Conservation (phyloP, 768 basidiomycete species). For the Auriscalpium orientale region DNA sequence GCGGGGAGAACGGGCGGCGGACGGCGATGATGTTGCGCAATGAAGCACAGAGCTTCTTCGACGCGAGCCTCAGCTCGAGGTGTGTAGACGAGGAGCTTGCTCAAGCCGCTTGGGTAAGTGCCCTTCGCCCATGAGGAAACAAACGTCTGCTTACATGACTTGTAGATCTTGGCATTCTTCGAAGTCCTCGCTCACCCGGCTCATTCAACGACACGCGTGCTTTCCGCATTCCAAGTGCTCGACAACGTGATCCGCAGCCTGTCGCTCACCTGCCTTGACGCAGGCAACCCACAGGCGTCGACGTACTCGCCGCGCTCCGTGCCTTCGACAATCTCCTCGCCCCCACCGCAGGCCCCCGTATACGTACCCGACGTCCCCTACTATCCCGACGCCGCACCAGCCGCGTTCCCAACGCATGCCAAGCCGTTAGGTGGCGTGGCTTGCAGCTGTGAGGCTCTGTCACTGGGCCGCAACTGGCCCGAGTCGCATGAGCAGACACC, state of each 20-base stretch:
- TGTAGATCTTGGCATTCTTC: conserved; percentile 61
- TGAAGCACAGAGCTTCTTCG: conserved; percentile 60
- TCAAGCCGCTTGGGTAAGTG: conserved; percentile 67
- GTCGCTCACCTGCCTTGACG: conserved; percentile 52
- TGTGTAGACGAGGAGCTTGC: conserved; percentile 71
- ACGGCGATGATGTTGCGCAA: conserved; percentile 56
- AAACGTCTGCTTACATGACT: conserved; percentile 4
- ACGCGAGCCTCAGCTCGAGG: conserved; percentile 61
- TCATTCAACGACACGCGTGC: conserved; percentile 45
- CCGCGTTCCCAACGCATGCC: not conserved
- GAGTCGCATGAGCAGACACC: conserved; percentile 46
- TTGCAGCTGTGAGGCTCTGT: conserved; percentile 42
- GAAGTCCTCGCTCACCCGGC: conserved; percentile 64
- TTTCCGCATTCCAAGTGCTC: conserved; percentile 51
- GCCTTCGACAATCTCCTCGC: conserved; percentile 6
- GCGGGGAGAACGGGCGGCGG: conserved; percentile 42
- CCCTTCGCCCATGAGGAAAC: not conserved
- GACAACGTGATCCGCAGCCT: conserved; percentile 63
- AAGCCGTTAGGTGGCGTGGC: not conserved
- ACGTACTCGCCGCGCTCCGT: conserved; percentile 4
- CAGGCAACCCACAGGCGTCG: conserved; percentile 32
- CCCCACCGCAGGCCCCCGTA: not conserved
- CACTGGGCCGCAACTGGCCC: conserved; percentile 45
- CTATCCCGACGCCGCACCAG: not conserved
- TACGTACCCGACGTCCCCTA: not conserved